Percentiles rank a stretch among this genome's conserved stretches.
These are phyloP conservation scores for Lojkania enalia DNA, from an alignment of 2,329 filamentous ascomycete species.

Conservation along the genomic window DNA sequence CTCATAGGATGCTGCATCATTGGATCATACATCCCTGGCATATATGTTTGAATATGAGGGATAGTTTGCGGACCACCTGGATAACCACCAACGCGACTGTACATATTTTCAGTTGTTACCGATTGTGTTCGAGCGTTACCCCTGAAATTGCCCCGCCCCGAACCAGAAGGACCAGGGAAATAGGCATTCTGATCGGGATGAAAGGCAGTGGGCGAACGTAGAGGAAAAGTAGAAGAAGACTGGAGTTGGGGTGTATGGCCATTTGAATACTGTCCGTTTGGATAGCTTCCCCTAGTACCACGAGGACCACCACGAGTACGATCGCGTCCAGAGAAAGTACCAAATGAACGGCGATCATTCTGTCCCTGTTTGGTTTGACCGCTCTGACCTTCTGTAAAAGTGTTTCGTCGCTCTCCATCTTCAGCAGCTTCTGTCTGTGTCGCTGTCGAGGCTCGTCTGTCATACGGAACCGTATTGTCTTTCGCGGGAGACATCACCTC, in stretches of 20 bases:
- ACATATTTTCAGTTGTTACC: slow-evolving; percentile 59
- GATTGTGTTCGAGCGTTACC: slow-evolving; percentile 63
- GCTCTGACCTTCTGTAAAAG: slow-evolving; percentile 33
- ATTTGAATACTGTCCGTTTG: slow-evolving; percentile 46
- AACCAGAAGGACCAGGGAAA: slow-evolving; percentile 32
- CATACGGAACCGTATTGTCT: slow-evolving; percentile 31
- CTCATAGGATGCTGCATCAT: slow-evolving; percentile 58
- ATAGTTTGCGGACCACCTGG: slow-evolving; percentile 43
- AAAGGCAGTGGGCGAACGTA: slow-evolving; percentile 43
- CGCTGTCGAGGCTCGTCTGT: slow-evolving; percentile 35
- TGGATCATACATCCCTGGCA: slow-evolving; percentile 59
- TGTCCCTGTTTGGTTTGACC: slow-evolving; percentile 29
- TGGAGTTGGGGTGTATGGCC: slow-evolving; percentile 43
- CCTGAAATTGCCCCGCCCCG: slow-evolving; percentile 52
- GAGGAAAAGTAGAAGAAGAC: slow-evolving; percentile 38
- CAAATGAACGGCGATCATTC: slow-evolving; percentile 37
- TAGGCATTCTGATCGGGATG: slow-evolving; percentile 40
- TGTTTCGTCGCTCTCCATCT: slow-evolving; percentile 36
- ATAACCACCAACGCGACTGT: slow-evolving; percentile 46
- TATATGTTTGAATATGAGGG: slow-evolving; percentile 53
- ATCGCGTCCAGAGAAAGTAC: slow-evolving; percentile 45
- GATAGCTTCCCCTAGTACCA: slow-evolving; percentile 46
- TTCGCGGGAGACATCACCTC: slow-evolving; percentile 35
- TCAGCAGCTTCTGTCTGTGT: slow-evolving; percentile 40
- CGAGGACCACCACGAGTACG: slow-evolving; percentile 55